Percentiles rank a stretch among this genome's conserved stretches.
These are phyloP conservation scores for Coemansia sp. DNA, from an alignment of 192 early-diverging fungal genomes.

Conservation along the genomic window DNA sequence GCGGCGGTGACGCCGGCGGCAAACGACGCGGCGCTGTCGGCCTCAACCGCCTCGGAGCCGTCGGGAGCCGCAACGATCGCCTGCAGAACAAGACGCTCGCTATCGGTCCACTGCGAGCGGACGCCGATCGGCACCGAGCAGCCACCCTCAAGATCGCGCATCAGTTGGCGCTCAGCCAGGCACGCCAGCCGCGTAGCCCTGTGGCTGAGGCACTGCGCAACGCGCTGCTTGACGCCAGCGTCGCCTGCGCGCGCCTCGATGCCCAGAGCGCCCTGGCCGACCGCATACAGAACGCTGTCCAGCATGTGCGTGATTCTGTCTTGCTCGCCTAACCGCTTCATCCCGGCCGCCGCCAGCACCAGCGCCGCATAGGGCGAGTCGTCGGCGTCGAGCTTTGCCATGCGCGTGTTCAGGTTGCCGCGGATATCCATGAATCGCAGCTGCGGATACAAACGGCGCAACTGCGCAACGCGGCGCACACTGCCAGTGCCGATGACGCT, in stretches of 20 bases:
- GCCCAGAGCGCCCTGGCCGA: constrained; percentile 90
- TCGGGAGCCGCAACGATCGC: constrained; percentile 80
- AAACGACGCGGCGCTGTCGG: constrained; percentile 21
- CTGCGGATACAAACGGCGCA: constrained; percentile 75
- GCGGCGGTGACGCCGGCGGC: too few relatives aligned
- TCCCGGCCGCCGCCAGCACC: constrained; percentile 85
- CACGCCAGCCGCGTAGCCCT: constrained; percentile 66
- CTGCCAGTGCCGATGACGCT: constrained; percentile 88
- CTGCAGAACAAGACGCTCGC: constrained; percentile 51
- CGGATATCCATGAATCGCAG: constrained; percentile 77
- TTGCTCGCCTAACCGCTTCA: constrained; percentile 69
- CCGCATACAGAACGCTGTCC: constrained; percentile 76
- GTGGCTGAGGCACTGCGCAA: constrained; percentile 62
- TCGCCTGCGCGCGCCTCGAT: constrained; percentile 81
- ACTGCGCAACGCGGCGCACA: constrained; percentile 85
- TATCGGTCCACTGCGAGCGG: constrained; percentile 56
- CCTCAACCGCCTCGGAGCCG: constrained; percentile 65
- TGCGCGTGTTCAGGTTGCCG: constrained; percentile 84
- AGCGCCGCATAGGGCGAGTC: constrained; percentile 73
- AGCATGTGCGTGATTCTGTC: constrained; percentile 76
- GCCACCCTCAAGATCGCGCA: constrained; percentile 90
- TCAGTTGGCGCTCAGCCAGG: constrained; percentile 81
- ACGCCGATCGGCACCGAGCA: constrained; percentile 96
- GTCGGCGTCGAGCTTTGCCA: constrained; percentile 78
- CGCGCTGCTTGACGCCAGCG: constrained; percentile 41